Conservation (phyloP, 768 basidiomycete species). For the Dacryopinax spathularia region DNA sequence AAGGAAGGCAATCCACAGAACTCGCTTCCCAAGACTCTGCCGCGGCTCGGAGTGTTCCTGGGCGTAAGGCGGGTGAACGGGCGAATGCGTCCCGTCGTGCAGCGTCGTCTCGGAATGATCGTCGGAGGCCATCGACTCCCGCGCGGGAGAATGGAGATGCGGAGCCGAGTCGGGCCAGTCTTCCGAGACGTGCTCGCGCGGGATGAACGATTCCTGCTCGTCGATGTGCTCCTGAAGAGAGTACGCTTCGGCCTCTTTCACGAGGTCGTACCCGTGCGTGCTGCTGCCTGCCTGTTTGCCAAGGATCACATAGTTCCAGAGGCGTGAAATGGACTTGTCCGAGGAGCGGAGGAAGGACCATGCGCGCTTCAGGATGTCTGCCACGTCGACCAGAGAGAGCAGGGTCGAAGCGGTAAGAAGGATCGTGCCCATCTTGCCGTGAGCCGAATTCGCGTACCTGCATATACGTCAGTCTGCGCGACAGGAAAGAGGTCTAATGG, state of each 20-base stretch:
- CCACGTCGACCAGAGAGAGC: constrained; percentile 42
- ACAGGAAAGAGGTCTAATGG: background rate
- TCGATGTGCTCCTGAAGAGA: background rate
- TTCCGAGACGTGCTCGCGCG: background rate
- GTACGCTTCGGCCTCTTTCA: background rate
- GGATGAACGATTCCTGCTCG: background rate
- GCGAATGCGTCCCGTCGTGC: background rate
- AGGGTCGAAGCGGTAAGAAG: constrained; percentile 33
- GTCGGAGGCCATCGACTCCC: background rate
- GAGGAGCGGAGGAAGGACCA: constrained; percentile 7
- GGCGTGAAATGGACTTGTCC: constrained; percentile 13
- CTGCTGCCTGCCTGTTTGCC: background rate
- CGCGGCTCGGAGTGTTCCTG: background rate
- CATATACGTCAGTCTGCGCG: no score
- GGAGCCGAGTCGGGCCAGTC: background rate
- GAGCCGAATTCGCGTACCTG: constrained; percentile 36
- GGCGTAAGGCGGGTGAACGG: background rate
- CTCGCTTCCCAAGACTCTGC: background rate
- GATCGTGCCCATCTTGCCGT: constrained; percentile 50
- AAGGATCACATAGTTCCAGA: constrained; percentile 10
- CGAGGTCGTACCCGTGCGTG: constrained; percentile 7
- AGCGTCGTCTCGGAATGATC: constrained; percentile 7
- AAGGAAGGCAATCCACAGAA: constrained; percentile 22
- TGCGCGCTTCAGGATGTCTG: constrained; percentile 14
- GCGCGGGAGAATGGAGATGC: background rate